Conservation (phyloP, 257 asterid genomes). For the Solanum gandarillasii region DNA sequence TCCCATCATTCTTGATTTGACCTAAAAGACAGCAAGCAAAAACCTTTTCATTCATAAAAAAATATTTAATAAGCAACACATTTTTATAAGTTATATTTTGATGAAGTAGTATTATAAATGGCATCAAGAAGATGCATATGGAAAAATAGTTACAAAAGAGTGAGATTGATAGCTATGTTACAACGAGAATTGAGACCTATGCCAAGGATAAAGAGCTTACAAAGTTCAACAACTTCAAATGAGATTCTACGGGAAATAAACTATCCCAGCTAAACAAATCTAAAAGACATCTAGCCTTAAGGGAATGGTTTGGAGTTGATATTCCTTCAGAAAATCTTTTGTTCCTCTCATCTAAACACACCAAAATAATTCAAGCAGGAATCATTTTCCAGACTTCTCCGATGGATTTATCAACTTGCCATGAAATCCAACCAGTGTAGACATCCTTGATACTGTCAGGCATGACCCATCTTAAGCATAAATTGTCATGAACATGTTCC, state of each 20-base stretch:
- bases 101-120: neutral
- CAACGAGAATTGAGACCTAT: neutral
- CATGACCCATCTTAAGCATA: neutral
- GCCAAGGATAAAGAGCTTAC: neutral
- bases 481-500: neutral
- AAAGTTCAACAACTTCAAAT: neutral
- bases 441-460: neutral
- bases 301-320: neutral
- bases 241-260: neutral
- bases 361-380: neutral
- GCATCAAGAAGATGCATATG: neutral
- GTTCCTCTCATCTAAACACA: neutral
- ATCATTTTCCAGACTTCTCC: neutral
- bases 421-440: neutral
- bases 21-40: conserved; percentile 32
- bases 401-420: neutral
- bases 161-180: neutral
- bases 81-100: neutral
- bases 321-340: neutral
- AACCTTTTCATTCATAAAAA: neutral
- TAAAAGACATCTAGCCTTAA: neutral
- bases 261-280: neutral
- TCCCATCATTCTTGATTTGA: conserved; percentile 98
- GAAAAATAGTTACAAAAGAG: neutral
- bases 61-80: neutral